Evolutionary conservation across 306 rosid genomes (phyloP), one percentile per base, ranked within the genome.

Genomic region (Phaseolus lunatus): DNA sequence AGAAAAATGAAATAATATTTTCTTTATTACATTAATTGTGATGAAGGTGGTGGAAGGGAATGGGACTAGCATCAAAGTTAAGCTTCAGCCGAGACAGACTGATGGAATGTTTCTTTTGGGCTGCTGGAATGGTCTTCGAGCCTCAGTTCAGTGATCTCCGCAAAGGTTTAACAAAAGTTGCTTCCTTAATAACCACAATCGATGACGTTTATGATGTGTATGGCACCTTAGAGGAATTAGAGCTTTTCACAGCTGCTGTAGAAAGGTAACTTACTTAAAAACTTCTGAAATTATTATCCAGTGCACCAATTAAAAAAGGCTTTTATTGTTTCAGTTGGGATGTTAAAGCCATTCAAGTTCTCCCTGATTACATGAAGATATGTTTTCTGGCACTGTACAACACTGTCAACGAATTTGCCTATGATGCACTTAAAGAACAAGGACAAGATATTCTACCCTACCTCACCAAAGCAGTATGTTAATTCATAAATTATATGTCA

Each of bases 331-430:
- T 67, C 81, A 88, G 96, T n/a, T 88, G 96, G 91, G 90, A 88
- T 50, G 62, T 90, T 53, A 78, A 78, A 20, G 84, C 76, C 13
- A 35, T 84, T 24, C 27, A 79, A 3, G 48, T n/a, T 62, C 85
- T 87, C 9, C 89, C 93, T 1, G 57, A 77, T 14, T 87, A 87
- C 70, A 87, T 89, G 96, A 87, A 86, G 72, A 35, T 87, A 10
- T 84, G 89, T 18, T 90, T 89, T 75, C 74, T 89, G 9, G 93
- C 93, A 41, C 90, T 89, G 5, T 91, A 83, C 75, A 89, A 91
- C 81, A 87, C 85, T 3, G 73, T 89, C 15, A 91, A 89, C 16
- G 87, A 91, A 57, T 76, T 91, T 19, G 81, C 76, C 31, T 87
- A 83, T 43, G 87, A 89, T 11, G 44, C 76, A 0, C 75, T 84